Base-by-base conservation (phyloP, 495 filamentous ascomycete species). In the Aeminium ludgeri region DNA sequence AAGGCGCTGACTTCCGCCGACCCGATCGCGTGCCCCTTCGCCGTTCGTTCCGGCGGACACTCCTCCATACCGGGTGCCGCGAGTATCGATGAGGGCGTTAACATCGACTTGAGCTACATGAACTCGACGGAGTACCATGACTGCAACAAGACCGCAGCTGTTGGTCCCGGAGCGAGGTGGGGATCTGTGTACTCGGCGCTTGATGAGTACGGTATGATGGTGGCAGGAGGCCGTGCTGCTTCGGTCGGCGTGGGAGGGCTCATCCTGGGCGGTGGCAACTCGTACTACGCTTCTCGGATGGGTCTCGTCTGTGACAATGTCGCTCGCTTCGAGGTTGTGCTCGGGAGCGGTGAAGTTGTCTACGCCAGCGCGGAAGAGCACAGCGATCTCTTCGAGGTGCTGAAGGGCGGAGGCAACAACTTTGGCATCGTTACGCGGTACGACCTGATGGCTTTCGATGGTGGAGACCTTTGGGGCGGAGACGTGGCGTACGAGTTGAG, bases 81-180 rank as follows among this genome's bases (percentile, higher is more conserved):
- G 12, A 73, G 67, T 48, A 66, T 72, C 39, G 48, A 62, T 15
- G 55, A 55, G 27, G 71, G 70, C 1, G 56, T 72, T 4, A 62
- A 68, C 3, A 65, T 74, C 50, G 70, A 72, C 36, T 59, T 72
- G 13, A 53, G 51, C 40, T 52, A 45, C 0, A 42, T 73, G 12
- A 58, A 67, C 33, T 52, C 61, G 15, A 55, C 69, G 17, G 58
- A 54, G 5, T 49, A 67, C 4, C 59, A 67, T 15, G 55, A 59
- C n/a, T 60, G 66, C 20, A 54, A 63, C 17, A 19, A 40, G 5
- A 13, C 41, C 6, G 34, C 34, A 1, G 16, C 13, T 27, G 38
- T 57, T 18, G 51, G 51, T 17, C 35, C 51, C 19, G 55, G 55
- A 18, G 36, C 34, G 2, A 23, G 33, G 1, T 56, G 55, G 55